Conservation (phyloP, 768 basidiomycete genomes). For the Solioccasus polychromus region DNA sequence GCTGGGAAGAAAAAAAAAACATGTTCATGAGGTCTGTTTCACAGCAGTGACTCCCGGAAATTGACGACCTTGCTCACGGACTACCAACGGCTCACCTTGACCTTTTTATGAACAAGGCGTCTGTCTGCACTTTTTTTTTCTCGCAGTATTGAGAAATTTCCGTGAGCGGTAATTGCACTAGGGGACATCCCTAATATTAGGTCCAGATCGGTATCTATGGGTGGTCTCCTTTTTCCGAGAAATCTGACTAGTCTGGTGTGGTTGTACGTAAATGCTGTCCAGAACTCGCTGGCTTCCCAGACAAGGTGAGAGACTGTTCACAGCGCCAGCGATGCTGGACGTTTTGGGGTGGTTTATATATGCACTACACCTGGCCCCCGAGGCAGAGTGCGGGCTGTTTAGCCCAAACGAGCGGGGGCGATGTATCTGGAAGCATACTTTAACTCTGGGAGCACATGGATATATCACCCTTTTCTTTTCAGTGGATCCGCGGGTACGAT, state of each 20-base stretch:
- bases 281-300: conserved; percentile 16
- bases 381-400: no score
- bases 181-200: conserved; percentile 26
- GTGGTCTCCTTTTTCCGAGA: conserved; percentile 18
- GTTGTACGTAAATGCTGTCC: conserved; percentile 26
- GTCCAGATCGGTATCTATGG: conserved; percentile 23
- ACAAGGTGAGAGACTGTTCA: conserved; percentile 22
- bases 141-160: conserved; percentile 29
- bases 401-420: no score
- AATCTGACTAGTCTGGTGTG: conserved; percentile 15
- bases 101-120: conserved; percentile 5
- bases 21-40: conserved; percentile 7
- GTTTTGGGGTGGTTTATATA: no score
- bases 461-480: conserved; percentile 10
- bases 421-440: no score
- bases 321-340: conserved; percentile 5
- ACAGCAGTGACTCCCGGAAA: conserved; percentile 20
- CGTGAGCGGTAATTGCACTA: conserved; percentile 28
- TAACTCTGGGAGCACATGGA: no score
- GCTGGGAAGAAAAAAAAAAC: background rate
- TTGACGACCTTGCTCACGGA: conserved; percentile 15
- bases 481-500: conserved; percentile 27
- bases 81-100: conserved; percentile 1
- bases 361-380: background rate
- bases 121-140: conserved; percentile 9